A percentile compares a stretch with the other conserved stretches of the same genome.
Conservation (phyloP, 2,329 filamentous ascomycete species). For the Pseudomassariella vexata region DNA sequence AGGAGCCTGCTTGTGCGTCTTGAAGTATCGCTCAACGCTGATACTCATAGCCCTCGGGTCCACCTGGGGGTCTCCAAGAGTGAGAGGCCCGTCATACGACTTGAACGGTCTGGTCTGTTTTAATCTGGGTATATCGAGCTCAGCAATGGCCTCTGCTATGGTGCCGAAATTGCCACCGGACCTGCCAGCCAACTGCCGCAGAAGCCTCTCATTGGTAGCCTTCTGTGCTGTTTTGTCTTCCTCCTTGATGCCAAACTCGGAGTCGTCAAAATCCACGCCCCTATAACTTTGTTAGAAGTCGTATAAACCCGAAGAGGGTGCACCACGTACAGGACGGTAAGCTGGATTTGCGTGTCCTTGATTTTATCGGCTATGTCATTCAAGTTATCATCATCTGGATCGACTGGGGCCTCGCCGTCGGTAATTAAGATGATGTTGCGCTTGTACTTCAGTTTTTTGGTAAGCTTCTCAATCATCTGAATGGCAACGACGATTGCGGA, state of each 20-base stretch:
- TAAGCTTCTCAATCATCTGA: conserved; percentile 75
- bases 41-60: conserved; percentile 75
- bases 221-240: conserved; percentile 74
- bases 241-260: conserved; percentile 86
- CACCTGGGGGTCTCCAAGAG: conserved; percentile 68
- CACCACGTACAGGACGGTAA: conserved; percentile 66
- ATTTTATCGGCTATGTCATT: conserved; percentile 67
- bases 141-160: conserved; percentile 75
- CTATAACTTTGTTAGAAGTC: conserved; percentile 33
- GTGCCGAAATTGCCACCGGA: conserved; percentile 77
- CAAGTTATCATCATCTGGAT: conserved; percentile 55
- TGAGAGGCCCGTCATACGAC: conserved; percentile 73
- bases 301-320: too few relatives aligned
- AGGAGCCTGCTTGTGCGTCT: conserved; percentile 70
- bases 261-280: conserved; percentile 89
- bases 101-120: conserved; percentile 72
- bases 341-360: conserved; percentile 68
- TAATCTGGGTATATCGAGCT: conserved; percentile 69
- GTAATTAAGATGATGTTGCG: conserved; percentile 81
- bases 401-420: conserved; percentile 69
- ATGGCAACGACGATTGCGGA: conserved; percentile 83
- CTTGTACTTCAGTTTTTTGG: conserved; percentile 76
- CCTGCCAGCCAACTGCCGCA: conserved; percentile 59
- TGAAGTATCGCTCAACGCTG: conserved; percentile 85
- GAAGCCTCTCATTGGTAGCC: conserved; percentile 65